These are phyloP conservation scores for Tarenaya hassleriana DNA, from an alignment of 345 rosid species.

Conservation along the genomic window DNA sequence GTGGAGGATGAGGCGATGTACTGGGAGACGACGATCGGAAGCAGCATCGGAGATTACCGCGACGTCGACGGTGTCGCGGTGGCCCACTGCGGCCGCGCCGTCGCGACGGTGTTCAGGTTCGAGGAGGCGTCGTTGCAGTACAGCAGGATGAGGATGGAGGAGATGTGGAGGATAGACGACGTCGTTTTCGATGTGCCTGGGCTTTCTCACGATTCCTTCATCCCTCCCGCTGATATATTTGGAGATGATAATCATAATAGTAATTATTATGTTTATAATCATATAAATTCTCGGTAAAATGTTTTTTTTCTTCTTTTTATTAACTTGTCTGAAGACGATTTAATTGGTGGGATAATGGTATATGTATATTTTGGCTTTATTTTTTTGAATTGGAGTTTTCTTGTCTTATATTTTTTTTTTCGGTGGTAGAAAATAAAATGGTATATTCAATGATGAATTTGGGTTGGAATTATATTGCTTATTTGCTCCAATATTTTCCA, in stretches of 20 bases:
- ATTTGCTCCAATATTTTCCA: slow-evolving; percentile 12
- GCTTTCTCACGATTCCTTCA: slow-evolving; percentile 74
- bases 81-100: slow-evolving; percentile 79
- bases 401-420: not conserved
- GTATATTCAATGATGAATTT: not conserved
- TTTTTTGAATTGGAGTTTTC: slow-evolving; percentile 2
- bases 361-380: slow-evolving; percentile 17
- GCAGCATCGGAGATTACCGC: slow-evolving; percentile 73
- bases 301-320: no score
- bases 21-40: slow-evolving; percentile 95
- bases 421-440: not conserved
- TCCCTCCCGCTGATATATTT: slow-evolving; percentile 86
- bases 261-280: not conserved
- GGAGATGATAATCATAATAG: slow-evolving; percentile 24
- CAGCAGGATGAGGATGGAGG: slow-evolving; percentile 84
- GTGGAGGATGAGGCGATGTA: slow-evolving; percentile 54
- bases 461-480: slow-evolving; percentile 10
- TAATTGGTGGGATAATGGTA: slow-evolving; percentile 26
- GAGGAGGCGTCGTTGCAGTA: slow-evolving; percentile 68
- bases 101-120: slow-evolving; percentile 81
- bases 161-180: slow-evolving; percentile 85
- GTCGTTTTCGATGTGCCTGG: slow-evolving; percentile 87
- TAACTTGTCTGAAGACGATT: slow-evolving; percentile 6
- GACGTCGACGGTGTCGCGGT: slow-evolving; percentile 78
- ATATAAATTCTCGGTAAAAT: slow-evolving; percentile 15